Conservation (phyloP, 2,329 filamentous ascomycete genomes). For the Nakataea oryzae region DNA sequence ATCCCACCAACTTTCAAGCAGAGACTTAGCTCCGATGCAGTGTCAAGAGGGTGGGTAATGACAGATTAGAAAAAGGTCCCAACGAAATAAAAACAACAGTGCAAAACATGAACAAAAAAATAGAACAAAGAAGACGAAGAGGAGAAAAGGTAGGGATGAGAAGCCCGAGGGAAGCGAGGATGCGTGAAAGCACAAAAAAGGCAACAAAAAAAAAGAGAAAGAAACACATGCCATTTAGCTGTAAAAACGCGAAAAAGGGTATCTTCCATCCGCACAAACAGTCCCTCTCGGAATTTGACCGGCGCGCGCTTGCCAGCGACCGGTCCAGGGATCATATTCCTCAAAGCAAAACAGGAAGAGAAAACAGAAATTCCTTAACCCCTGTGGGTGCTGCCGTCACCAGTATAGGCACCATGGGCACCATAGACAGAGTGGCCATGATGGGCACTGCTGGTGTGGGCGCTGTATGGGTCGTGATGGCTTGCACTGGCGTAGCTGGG, state of each 20-base stretch:
- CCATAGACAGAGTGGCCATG: slow-evolving; percentile 1
- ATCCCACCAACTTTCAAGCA: not conserved
- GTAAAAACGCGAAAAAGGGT: not conserved
- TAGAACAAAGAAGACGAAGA: not conserved
- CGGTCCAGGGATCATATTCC: not conserved
- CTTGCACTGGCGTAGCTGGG: not conserved
- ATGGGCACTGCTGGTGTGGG: not conserved
- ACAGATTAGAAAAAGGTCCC: not conserved
- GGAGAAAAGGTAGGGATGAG: not conserved
- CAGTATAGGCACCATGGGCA: not conserved
- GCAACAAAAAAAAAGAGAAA: not conserved
- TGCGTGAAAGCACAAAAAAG: too few relatives aligned
- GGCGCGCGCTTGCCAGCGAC: not conserved
- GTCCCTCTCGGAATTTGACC: not conserved
- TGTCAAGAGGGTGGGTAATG: not conserved
- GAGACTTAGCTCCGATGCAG: not conserved
- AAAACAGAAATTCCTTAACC: not conserved
- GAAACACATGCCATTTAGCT: not conserved
- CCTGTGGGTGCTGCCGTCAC: not conserved
- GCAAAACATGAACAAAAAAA: not conserved
- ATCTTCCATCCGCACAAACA: not conserved
- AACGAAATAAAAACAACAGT: too few relatives aligned
- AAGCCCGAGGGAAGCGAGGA: too few relatives aligned
- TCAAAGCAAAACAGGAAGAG: not conserved
- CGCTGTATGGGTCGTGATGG: not conserved